These are phyloP conservation scores for Anacardium occidentale DNA, from an alignment of 345 rosid species.

Conservation along the genomic window DNA sequence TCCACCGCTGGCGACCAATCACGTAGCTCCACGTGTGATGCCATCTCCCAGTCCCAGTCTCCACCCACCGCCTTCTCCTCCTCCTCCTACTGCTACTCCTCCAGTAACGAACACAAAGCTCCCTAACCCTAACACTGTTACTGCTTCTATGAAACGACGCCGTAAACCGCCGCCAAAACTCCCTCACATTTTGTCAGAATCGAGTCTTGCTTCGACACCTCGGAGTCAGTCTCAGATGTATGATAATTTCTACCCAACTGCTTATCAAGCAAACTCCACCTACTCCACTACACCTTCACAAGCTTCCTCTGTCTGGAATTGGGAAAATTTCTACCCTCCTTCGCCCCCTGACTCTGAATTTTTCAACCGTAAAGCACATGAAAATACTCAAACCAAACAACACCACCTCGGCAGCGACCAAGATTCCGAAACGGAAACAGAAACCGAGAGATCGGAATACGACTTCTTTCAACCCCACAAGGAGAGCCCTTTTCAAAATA, in stretches of 20 bases:
- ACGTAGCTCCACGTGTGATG: conserved; percentile 40
- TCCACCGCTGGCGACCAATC: conserved; percentile 15
- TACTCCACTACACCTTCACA: conserved; percentile 84
- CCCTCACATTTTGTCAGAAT: conserved; percentile 89
- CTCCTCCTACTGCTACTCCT: conserved; percentile 37
- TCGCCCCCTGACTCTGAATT: conserved; percentile 93
- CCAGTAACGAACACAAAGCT: conserved; percentile 50
- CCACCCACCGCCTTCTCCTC: conserved; percentile 40
- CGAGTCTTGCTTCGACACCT: conserved; percentile 77
- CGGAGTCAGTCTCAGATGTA: conserved; percentile 51
- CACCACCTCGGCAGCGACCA: conserved; percentile 27
- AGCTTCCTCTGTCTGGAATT: conserved; percentile 91
- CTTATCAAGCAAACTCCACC: conserved; percentile 62
- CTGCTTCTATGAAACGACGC: conserved; percentile 46
- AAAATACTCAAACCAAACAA: conserved; percentile 17
- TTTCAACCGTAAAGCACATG: conserved; percentile 50
- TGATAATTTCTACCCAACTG: conserved; percentile 54
- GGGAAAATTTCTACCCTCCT: conserved; percentile 96
- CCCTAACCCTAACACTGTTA: conserved; percentile 56
- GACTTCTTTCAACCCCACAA: conserved; percentile 46
- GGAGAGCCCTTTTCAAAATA: conserved; percentile 18
- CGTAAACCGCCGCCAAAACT: conserved; percentile 50
- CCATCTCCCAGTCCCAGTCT: conserved; percentile 49
- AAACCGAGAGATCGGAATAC: conserved; percentile 68
- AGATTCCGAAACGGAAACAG: conserved; percentile 28